Evolutionary conservation across 163 green algal genomes (phyloP).

Genomic region (Volvox carteri): DNA sequence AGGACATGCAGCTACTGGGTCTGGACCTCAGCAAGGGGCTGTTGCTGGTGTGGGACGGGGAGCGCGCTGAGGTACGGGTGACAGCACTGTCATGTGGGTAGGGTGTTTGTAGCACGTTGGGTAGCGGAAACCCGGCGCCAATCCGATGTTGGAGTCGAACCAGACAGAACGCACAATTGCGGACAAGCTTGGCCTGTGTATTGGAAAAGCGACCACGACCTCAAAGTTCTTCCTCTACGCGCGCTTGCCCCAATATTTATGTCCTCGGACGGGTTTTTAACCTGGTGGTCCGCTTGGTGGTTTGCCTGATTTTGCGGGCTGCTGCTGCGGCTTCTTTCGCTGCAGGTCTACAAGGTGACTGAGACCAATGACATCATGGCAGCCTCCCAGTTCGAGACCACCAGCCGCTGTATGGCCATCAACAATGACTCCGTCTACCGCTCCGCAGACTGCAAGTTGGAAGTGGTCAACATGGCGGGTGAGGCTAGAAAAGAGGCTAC

Average conservation of each 20-base stretch:
- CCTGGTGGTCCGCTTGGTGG: no score
- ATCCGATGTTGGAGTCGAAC: no score
- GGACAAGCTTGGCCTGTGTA: no score
- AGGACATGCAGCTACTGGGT: constrained; percentile 67
- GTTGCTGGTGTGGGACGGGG: constrained; percentile 75
- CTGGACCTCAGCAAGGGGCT: constrained; percentile 68
- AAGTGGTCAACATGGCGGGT: constrained; percentile 76
- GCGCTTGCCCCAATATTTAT: no score
- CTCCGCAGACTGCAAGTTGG: constrained; percentile 61
- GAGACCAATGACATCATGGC: constrained; percentile 55
- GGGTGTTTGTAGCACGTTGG: no score
- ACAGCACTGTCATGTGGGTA: not conserved
- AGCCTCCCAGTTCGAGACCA: constrained; percentile 53
- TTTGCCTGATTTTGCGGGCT: no score
- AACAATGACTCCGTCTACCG: constrained; percentile 77
- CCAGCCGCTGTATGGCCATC: constrained; percentile 69
- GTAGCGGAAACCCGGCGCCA: no score
- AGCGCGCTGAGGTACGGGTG: constrained; percentile 48
- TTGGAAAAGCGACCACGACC: no score
- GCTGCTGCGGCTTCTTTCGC: no score
- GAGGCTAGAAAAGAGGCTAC: not conserved
- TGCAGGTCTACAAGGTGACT: constrained; percentile 67
- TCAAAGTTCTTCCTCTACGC: no score
- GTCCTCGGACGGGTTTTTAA: no score
- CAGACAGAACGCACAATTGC: no score